Evolutionary conservation across 2,329 filamentous ascomycete genomes (phyloP).

Genomic region (Botryotinia calthae): DNA sequence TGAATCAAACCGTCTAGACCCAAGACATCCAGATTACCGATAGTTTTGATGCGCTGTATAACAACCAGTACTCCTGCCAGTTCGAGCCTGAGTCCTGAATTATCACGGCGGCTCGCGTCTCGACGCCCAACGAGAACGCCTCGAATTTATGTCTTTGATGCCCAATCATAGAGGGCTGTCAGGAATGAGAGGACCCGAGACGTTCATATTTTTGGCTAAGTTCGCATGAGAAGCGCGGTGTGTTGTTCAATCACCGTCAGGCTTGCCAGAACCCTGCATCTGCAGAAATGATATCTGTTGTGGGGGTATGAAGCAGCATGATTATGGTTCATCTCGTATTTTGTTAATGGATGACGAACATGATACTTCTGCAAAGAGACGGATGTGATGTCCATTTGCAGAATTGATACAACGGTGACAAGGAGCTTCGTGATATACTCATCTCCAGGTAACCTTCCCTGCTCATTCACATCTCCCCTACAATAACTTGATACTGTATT

Average conservation of each 20-base stretch:
- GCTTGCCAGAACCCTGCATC: constrained; percentile 31
- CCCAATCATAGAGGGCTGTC: constrained; percentile 36
- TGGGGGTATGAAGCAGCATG: constrained; percentile 24
- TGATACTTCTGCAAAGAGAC: constrained; percentile 15
- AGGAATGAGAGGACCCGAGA: constrained; percentile 24
- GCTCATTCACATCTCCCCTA: neutral
- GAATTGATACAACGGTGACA: constrained; percentile 15
- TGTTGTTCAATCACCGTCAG: constrained; percentile 32
- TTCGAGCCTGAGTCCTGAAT: constrained; percentile 14
- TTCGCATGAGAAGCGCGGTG: constrained; percentile 33
- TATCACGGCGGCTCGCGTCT: constrained; percentile 34
- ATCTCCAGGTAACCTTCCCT: neutral
- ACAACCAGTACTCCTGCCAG: constrained; percentile 38
- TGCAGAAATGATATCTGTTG: constrained; percentile 28
- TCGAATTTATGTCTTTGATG: constrained; percentile 31
- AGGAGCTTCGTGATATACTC: constrained; percentile 11
- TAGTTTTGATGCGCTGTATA: constrained; percentile 51
- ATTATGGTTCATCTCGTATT: constrained; percentile 20
- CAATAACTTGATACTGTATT: neutral
- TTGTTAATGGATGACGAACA: constrained; percentile 14
- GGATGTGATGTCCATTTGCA: constrained; percentile 9
- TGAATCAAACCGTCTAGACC: neutral
- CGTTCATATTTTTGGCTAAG: constrained; percentile 20
- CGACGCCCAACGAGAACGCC: constrained; percentile 35
- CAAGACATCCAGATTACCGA: constrained; percentile 32